Percentiles rank a stretch among this genome's conserved stretches.
Evolutionary conservation across 805 yeast species (phyloP).

Genomic region (Scheffersomyces lignosus): DNA sequence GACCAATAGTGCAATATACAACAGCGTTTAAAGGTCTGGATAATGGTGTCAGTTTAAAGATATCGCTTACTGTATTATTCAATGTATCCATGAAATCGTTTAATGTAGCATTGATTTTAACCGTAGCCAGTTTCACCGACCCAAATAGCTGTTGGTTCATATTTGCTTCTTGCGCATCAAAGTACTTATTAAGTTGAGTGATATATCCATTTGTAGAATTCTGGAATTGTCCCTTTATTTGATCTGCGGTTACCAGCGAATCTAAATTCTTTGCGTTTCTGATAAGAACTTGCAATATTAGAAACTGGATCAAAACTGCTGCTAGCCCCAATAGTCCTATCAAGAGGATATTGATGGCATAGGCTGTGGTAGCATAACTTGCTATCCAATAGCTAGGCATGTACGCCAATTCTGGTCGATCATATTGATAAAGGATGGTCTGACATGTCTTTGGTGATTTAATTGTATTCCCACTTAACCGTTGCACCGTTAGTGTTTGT

Average conservation of each 20-base stretch:
- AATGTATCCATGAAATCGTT: conserved; percentile 56
- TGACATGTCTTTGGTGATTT: conserved; percentile 1
- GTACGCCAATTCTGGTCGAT: conserved; percentile 5
- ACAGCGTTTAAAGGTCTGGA: conserved; percentile 62
- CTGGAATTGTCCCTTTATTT: conserved; percentile 1
- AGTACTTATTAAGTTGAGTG: conserved; percentile 51
- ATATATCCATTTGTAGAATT: conserved; percentile 2
- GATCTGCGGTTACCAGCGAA: background rate
- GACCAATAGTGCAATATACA: conserved; percentile 76
- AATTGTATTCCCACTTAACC: conserved; percentile 2
- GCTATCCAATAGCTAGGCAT: conserved; percentile 9
- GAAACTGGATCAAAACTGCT: conserved; percentile 53
- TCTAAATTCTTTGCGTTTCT: conserved; percentile 1
- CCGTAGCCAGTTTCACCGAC: conserved; percentile 59
- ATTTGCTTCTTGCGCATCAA: conserved; percentile 46
- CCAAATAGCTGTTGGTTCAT: conserved; percentile 70
- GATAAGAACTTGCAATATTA: conserved; percentile 36
- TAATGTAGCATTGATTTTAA: conserved; percentile 60
- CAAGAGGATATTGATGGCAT: conserved; percentile 50
- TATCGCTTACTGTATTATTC: conserved; percentile 54
- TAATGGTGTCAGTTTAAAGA: conserved; percentile 70
- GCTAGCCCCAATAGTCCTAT: conserved; percentile 60
- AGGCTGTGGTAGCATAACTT: conserved; percentile 50
- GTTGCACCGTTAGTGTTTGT: conserved; percentile 29
- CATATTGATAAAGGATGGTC: conserved; percentile 6